These are phyloP conservation scores for Silene noctiflora DNA, from an alignment of 179 eudicot genomes.

Conservation along the genomic window DNA sequence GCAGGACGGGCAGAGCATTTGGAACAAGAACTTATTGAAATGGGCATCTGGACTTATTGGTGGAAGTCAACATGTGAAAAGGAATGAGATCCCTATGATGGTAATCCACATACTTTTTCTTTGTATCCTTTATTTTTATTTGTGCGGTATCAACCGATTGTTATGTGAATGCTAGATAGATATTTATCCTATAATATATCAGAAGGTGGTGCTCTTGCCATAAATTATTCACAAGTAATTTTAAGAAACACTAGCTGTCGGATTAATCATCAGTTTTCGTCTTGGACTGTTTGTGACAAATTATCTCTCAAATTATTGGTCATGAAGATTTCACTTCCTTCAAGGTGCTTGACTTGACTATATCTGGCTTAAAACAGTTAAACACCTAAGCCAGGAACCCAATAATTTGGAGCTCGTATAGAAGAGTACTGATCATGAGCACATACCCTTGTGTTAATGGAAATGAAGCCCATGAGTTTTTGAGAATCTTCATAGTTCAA, in stretches of 20 bases:
- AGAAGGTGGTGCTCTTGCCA: background rate
- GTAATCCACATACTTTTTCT: constrained; percentile 29
- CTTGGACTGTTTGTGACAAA: background rate
- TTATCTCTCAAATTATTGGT: background rate
- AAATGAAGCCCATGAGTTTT: background rate
- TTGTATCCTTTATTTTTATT: background rate
- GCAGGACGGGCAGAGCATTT: constrained; percentile 58
- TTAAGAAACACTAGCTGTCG: background rate
- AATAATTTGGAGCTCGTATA: background rate
- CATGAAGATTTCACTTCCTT: background rate
- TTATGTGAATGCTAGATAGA: background rate
- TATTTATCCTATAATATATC: constrained; percentile 1
- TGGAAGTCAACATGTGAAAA: constrained; percentile 57
- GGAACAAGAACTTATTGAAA: constrained; percentile 81
- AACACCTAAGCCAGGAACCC: background rate
- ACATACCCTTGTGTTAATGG: background rate
- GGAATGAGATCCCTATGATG: constrained; percentile 42
- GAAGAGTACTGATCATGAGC: background rate
- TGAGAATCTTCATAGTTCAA: background rate
- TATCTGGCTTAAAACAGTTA: background rate
- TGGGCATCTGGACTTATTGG: constrained; percentile 97
- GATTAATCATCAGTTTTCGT: background rate
- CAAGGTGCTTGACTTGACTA: background rate
- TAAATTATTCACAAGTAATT: background rate
- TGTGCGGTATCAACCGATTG: background rate